Conservation (phyloP, 768 basidiomycete species). For the Leccinum rimulosum region DNA sequence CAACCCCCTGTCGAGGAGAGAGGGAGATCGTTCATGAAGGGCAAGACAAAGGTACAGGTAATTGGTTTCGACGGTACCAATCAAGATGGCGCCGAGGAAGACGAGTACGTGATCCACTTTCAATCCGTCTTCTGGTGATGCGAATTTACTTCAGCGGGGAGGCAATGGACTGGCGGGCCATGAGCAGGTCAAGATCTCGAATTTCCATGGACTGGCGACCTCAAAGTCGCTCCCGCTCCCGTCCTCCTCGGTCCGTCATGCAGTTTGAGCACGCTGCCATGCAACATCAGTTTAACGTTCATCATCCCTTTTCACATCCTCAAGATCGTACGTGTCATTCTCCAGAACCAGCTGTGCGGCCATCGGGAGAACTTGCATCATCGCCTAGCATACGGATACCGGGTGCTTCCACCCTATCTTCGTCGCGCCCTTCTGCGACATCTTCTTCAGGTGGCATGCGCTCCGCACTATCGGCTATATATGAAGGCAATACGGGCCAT, state of each 20-base stretch:
- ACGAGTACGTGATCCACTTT: conserved; percentile 56
- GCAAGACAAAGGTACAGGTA: conserved; percentile 73
- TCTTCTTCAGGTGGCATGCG: conserved; percentile 38
- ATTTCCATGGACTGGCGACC: conserved; percentile 92
- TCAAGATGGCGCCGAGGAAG: conserved; percentile 68
- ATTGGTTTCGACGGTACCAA: conserved; percentile 78
- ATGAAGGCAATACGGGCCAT: conserved; percentile 42
- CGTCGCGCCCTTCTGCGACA: conserved; percentile 47
- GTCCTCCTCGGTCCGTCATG: conserved; percentile 57
- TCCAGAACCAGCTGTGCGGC: conserved; percentile 26
- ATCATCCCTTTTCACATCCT: conserved; percentile 43
- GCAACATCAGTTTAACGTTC: conserved; percentile 39
- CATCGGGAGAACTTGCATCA: conserved; percentile 20
- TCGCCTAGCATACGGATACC: conserved; percentile 39
- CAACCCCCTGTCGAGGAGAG: conserved; percentile 44
- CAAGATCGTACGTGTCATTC: conserved; percentile 26
- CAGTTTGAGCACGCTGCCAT: conserved; percentile 46
- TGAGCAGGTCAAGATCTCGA: conserved; percentile 87
- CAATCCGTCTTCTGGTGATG: conserved; percentile 22
- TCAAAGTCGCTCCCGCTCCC: conserved; percentile 71
- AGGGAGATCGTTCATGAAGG: conserved; percentile 77
- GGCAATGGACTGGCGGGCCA: conserved; percentile 91
- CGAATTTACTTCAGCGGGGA: conserved; percentile 39
- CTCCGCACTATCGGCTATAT: conserved; percentile 46
- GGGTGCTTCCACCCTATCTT: conserved; percentile 41